phyloP scores from a whole-genome alignment of 768 basidiomycete species.

The Serendipita sp. region DNA sequence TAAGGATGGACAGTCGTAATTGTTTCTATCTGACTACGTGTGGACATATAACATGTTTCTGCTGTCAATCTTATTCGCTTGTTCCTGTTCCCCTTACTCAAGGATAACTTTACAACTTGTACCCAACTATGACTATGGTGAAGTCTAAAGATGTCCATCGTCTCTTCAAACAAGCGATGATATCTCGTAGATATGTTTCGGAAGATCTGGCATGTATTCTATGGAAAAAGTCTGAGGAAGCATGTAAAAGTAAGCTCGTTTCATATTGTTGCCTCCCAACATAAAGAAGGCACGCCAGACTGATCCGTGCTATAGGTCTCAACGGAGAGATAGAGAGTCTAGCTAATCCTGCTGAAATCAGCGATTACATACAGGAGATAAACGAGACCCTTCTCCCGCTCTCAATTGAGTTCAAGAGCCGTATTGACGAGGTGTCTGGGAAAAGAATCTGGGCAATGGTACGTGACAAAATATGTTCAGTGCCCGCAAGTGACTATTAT shows the following conservation, averaged over 20 bases:
- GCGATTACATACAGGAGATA: conserved; percentile 38
- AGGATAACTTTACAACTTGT: background rate
- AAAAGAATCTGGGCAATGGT: conserved; percentile 54
- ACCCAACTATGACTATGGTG: background rate
- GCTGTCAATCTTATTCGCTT: background rate
- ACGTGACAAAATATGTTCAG: conserved; percentile 16
- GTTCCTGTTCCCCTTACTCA: background rate
- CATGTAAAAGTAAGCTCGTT: conserved; percentile 39
- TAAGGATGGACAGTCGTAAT: conserved; percentile 19
- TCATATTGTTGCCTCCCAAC: background rate
- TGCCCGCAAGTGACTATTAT: background rate
- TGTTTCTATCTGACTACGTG: background rate
- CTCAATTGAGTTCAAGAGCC: conserved; percentile 52
- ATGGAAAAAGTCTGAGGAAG: conserved; percentile 49
- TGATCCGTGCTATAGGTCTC: conserved; percentile 25
- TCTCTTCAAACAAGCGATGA: conserved; percentile 18
- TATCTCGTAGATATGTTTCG: conserved; percentile 57
- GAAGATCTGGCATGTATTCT: conserved; percentile 43
- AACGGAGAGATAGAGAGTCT: conserved; percentile 33
- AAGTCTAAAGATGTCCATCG: background rate
- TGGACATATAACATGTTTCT: background rate
- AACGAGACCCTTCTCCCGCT: conserved; percentile 50
- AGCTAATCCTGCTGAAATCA: conserved; percentile 34
- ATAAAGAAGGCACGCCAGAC: background rate
- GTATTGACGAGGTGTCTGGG: conserved; percentile 49